Evolutionary conservation across 305 asterid genomes (phyloP).

Genomic region (Coffea humblotiana): DNA sequence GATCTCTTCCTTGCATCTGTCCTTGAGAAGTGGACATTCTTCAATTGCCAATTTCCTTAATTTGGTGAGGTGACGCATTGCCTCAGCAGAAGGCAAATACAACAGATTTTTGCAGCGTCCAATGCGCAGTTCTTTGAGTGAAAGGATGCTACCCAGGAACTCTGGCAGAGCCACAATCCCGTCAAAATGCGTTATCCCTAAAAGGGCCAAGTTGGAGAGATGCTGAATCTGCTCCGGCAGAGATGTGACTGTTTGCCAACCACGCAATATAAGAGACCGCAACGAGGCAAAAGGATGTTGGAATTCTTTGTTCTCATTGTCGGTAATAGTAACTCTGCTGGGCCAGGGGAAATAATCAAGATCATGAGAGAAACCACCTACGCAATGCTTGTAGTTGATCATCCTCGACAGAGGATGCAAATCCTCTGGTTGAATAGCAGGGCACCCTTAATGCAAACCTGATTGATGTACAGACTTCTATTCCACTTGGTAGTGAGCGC

Average conservation of each 20-base stretch:
- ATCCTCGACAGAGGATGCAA: neutral
- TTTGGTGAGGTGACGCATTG: slow-evolving; percentile 17
- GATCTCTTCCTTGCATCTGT: slow-evolving; percentile 13
- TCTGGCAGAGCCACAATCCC: slow-evolving; percentile 24
- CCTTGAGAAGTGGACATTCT: neutral
- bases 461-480: neutral
- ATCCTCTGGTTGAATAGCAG: neutral
- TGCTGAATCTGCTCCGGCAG: slow-evolving; percentile 15
- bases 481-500: neutral
- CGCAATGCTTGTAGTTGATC: neutral
- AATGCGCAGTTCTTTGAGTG: slow-evolving; percentile 6
- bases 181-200: neutral
- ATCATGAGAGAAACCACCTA: neutral
- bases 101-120: slow-evolving; percentile 8
- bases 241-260: slow-evolving; percentile 13
- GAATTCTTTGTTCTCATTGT: neutral
- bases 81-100: slow-evolving; percentile 17
- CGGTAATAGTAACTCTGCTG: neutral
- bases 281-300: neutral
- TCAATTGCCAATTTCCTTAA: too few species aligned
- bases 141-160: slow-evolving; percentile 11
- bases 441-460: neutral
- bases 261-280: neutral
- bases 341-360: slow-evolving; percentile 18
- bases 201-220: slow-evolving; percentile 8